These are phyloP conservation scores for Penicillium canescens DNA, from an alignment of 495 filamentous ascomycete species.

Conservation along the genomic window DNA sequence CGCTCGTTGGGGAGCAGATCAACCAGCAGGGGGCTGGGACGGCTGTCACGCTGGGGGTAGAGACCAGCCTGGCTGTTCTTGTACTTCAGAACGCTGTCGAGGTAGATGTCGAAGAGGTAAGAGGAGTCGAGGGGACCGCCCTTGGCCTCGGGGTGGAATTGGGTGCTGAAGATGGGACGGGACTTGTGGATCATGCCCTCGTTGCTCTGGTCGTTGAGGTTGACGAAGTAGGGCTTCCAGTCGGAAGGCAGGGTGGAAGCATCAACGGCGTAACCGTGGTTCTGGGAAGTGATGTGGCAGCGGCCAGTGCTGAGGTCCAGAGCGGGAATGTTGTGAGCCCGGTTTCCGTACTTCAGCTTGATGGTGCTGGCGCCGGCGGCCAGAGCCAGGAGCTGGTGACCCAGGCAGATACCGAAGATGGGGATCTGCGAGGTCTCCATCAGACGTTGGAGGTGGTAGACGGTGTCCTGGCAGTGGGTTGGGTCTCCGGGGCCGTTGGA, in stretches of 20 bases:
- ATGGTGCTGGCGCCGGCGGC: conserved; percentile 82
- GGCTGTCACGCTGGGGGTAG: conserved; percentile 68
- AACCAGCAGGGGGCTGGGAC: conserved; percentile 80
- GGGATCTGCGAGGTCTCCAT: conserved; percentile 90
- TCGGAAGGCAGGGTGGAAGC: conserved; percentile 75
- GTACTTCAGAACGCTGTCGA: conserved; percentile 83
- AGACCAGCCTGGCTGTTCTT: conserved; percentile 76
- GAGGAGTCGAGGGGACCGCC: conserved; percentile 91
- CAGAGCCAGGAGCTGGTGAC: conserved; percentile 78
- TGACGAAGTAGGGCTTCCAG: conserved; percentile 97
- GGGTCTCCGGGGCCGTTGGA: conserved; percentile 98
- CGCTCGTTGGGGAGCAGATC: conserved; percentile 92
- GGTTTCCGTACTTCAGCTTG: conserved; percentile 97
- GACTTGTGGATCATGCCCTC: conserved; percentile 96
- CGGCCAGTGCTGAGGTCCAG: conserved; percentile 91
- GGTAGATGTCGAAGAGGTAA: conserved; percentile 94
- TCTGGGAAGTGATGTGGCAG: conserved; percentile 98
- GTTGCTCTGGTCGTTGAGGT: conserved; percentile 93
- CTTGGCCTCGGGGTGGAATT: conserved; percentile 98
- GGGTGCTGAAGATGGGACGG: conserved; percentile 95
- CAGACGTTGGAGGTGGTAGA: conserved; percentile 82
- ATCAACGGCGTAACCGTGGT: conserved; percentile 98
- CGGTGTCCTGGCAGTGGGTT: conserved; percentile 90
- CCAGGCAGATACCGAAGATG: conserved; percentile 96
- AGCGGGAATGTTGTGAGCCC: conserved; percentile 96